Conservation (phyloP, 208 protist genomes). For the Leptomonas seymouri region DNA sequence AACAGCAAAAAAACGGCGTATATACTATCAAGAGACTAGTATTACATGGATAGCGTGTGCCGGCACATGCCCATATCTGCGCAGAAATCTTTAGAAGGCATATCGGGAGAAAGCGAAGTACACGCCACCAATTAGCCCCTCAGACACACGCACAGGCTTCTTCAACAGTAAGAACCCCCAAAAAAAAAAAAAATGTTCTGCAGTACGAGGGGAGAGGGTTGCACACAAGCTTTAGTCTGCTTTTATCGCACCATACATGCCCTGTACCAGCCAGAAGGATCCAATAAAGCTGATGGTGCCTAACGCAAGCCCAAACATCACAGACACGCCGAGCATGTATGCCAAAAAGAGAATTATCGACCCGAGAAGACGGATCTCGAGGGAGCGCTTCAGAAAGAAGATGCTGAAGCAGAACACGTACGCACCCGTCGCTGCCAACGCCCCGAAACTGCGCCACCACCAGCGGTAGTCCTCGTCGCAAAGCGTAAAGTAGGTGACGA, state of each 20-base stretch:
- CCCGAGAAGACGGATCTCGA: constrained; percentile 65
- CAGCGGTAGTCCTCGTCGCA: constrained; percentile 96
- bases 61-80: no score
- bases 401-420: constrained; percentile 95
- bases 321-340: constrained; percentile 74
- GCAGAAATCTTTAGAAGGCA: no score
- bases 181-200: neutral
- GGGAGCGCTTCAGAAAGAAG: constrained; percentile 84
- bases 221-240: constrained; percentile 36
- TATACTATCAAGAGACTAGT: no score
- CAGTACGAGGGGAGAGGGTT: constrained; percentile 1
- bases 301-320: constrained; percentile 56
- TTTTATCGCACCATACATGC: constrained; percentile 77
- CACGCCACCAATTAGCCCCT: no score
- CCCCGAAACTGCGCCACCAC: constrained; percentile 97
- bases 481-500: constrained; percentile 97
- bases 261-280: constrained; percentile 70
- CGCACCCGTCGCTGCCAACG: constrained; percentile 69
- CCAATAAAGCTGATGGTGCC: constrained; percentile 82
- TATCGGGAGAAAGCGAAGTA: no score
- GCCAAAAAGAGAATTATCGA: constrained; percentile 74
- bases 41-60: no score
- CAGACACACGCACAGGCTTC: no score
- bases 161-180: no score
- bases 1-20: no score